Evolutionary conservation across 371 early-diverging fungal genomes (phyloP), one percentile per base, ranked within the genome.

Genomic region (Coemansia sp.): DNA sequence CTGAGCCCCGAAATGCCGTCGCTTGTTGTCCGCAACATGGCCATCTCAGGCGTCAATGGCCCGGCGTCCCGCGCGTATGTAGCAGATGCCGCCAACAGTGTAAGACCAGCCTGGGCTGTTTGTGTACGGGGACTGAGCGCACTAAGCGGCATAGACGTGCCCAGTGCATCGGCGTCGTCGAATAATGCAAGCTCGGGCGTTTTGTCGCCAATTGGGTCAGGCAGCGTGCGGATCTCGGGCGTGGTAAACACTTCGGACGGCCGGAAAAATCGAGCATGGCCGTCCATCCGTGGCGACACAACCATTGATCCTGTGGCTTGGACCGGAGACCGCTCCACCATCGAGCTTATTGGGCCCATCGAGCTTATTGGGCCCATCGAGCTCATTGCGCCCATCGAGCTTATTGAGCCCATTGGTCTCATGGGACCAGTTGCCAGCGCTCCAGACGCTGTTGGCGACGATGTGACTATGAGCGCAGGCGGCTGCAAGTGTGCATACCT

Each of bases 91-190:
- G 75, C 75, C 52, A 75, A 47, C 53, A 75, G 48, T 47, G 75
- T 67, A n/a, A 75, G 40, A 9, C 75, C 75, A 6, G 75, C 67
- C 50, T 75, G 75, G 28, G 75, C 75, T 18, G 72, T 72, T 53
- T 71, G 75, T 23, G 75, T 75, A 5, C 75, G 72, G 3, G 75
- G 75, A 26, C 75, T 75, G 14, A 75, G 58, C 26, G 73, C 75
- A 21, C 59, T 64, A 1, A 62, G 59, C 9, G 60, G 25, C 37
- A 55, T 48, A 2, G 58, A 40, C 21, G 56, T 42, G 56, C 55
- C 56, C 20, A 68, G 14, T 2, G 71, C 68, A 8, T 68, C 77
- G 25, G 65, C 68, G 9, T 77, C 77, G 25, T 77, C 77, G 14
- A 77, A 72, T 54, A 72, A 57, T 25, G 62, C 50, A 44, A 72